A percentile compares a stretch with the other conserved stretches of the same genome.
Evolutionary conservation across 139 green algal species (phyloP).

Genomic region (Chlorella sp.): DNA sequence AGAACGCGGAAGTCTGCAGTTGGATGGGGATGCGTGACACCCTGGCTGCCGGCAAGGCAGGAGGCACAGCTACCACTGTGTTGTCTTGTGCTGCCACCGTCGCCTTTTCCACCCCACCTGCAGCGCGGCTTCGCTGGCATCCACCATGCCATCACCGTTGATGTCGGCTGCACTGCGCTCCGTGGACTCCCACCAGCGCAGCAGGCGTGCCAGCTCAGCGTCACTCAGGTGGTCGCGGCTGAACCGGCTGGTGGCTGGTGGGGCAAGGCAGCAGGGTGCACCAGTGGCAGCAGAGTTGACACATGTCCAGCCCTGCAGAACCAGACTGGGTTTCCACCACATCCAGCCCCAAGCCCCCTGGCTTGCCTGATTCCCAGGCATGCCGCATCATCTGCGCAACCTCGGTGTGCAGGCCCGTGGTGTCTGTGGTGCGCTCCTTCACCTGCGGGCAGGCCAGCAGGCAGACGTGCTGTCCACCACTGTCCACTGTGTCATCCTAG

Average conservation of each 20-base stretch:
- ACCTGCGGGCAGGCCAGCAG: conserved; percentile 18
- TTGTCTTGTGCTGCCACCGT: neutral
- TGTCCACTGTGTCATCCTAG: too few relatives aligned
- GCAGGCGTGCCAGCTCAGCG: conserved; percentile 53
- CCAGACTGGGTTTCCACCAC: too few relatives aligned
- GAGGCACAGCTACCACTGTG: too few relatives aligned
- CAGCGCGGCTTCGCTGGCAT: neutral
- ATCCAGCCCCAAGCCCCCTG: neutral
- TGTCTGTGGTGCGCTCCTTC: neutral
- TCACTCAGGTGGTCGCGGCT: neutral
- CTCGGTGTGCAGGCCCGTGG: conserved; percentile 75
- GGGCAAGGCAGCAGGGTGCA: neutral
- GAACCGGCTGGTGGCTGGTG: conserved; percentile 21
- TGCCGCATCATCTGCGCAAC: conserved; percentile 65
- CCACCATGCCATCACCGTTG: neutral
- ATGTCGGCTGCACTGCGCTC: neutral
- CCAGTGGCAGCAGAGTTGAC: too few relatives aligned
- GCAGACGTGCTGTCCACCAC: too few relatives aligned
- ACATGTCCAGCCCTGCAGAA: too few relatives aligned
- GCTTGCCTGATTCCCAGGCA: conserved; percentile 55
- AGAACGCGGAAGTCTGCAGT: too few relatives aligned
- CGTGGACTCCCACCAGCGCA: neutral
- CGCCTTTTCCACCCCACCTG: neutral
- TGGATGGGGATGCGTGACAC: too few relatives aligned
- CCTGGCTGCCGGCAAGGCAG: too few relatives aligned